Base-by-base conservation (phyloP, 2,329 filamentous ascomycete species). In the Corynespora cassiicola region DNA sequence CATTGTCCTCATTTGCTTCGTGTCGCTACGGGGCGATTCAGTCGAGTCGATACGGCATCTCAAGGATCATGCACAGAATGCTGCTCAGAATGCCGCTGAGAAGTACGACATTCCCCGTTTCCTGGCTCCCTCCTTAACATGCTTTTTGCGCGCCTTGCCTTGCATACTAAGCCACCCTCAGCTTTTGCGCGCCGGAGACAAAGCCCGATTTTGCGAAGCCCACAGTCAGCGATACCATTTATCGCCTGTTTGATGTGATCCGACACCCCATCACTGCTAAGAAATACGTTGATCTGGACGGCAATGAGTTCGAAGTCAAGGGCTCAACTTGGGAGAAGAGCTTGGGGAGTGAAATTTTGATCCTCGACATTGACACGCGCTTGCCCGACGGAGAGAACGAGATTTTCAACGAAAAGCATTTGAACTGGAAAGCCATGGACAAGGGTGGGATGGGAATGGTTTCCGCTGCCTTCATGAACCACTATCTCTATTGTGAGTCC, bases 381-480 rank as follows among this genome's bases (percentile, higher is more conserved):
- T 25, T 16, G 31, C 16, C 27, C 33, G 22, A 27, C 14, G 34
- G 26, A 5, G 19, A 19, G n/a, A 42, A 38, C 14, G 17, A 38
- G 22, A 23, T 42, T 9, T 37, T 30, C 8, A 48, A 45, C 21
- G 17, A 36, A 15, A 17, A 35, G 18, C 36, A 20, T 12, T 33
- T 54, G 20, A 25, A 41, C 15, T 46, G 48, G 23, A 30, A 32
- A 19, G 26, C 27, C 28, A 50, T 45, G 14, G 54, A 31, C 11
- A 12, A 16, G 3, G 11, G 23, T 15, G 44, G 65, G 63, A 31
- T 22, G 3, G 27, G 23, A 16, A 19, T 45, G 17, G 23, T 65
- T 61, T 66, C 69, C 61, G 63, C 63, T 6, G 54, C 61, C 6
- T 43, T 60, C 36, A 39, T 65, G 15, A 65, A 63, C 32, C 66